phyloP scores from a whole-genome alignment of 768 basidiomycete genomes.

The Pulveroboletus sp. region DNA sequence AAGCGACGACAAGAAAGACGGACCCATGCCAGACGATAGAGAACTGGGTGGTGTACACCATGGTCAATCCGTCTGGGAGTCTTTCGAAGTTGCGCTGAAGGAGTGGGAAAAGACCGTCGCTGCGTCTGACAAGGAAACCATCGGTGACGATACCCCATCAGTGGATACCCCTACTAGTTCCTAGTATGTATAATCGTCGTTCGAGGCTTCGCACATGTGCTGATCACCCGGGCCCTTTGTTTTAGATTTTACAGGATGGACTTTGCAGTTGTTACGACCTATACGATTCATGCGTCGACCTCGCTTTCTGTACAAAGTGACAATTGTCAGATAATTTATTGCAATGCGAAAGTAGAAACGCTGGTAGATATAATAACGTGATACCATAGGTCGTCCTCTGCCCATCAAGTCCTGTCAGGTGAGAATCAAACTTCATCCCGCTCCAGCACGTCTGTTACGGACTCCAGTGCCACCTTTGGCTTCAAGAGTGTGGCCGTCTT shows the following conservation, averaged over 20 bases:
- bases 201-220: not conserved
- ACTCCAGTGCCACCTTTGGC: constrained; percentile 53
- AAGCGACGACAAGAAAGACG: constrained; percentile 31
- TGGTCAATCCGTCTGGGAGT: constrained; percentile 75
- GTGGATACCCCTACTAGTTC: constrained; percentile 22
- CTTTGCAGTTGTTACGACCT: not conserved
- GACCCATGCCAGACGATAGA: constrained; percentile 53
- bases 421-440: constrained; percentile 22
- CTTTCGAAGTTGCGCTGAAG: constrained; percentile 64
- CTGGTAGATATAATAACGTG: constrained; percentile 29
- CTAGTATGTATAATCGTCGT: constrained; percentile 7
- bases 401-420: not conserved
- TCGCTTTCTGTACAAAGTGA: constrained; percentile 6
- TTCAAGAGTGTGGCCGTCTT: constrained; percentile 47
- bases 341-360: constrained; percentile 6
- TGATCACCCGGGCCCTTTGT: constrained; percentile 2
- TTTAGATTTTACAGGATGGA: not conserved
- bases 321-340: constrained; percentile 23
- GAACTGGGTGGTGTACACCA: constrained; percentile 70
- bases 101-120: constrained; percentile 52
- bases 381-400: constrained; percentile 10
- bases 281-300: not conserved
- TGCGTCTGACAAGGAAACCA: constrained; percentile 18
- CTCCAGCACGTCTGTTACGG: constrained; percentile 28
- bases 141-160: constrained; percentile 21